These are phyloP conservation scores for Auxenochlorella pyrenoidosa DNA, from an alignment of 139 green algal genomes.

Conservation along the genomic window DNA sequence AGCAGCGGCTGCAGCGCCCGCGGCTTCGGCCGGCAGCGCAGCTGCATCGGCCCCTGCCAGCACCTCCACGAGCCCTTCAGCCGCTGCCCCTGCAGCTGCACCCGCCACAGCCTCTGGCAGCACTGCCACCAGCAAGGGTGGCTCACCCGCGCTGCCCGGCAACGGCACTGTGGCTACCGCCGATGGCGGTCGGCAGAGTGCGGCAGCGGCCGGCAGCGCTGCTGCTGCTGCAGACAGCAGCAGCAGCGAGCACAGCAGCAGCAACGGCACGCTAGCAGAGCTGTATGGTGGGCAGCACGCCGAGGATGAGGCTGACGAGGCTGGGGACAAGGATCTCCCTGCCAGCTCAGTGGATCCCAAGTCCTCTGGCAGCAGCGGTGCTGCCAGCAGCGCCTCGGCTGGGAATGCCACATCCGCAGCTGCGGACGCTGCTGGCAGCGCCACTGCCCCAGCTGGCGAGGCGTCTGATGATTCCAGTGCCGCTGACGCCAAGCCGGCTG, in stretches of 20 bases:
- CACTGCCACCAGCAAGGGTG: neutral
- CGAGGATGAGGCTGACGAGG: no score
- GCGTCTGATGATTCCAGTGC: neutral
- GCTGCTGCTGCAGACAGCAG: no score
- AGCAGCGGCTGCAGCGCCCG: neutral
- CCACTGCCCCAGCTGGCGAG: neutral
- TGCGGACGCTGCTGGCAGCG: neutral
- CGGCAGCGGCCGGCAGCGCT: no score
- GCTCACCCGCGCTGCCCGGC: neutral
- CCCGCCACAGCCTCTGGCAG: neutral
- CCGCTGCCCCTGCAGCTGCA: neutral
- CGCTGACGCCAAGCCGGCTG: no score
- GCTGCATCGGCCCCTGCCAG: neutral
- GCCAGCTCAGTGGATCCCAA: no score
- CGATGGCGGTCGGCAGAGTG: no score
- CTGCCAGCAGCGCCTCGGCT: neutral
- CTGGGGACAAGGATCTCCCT: no score
- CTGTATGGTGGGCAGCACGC: no score
- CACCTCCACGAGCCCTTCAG: neutral
- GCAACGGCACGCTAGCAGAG: no score
- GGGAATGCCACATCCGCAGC: neutral
- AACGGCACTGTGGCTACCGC: neutral
- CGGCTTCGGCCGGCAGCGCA: neutral
- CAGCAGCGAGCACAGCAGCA: no score
- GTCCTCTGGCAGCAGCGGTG: neutral